Base-by-base conservation (phyloP, 495 filamentous ascomycete species). In the Umbilicaria muhlenbergii region DNA sequence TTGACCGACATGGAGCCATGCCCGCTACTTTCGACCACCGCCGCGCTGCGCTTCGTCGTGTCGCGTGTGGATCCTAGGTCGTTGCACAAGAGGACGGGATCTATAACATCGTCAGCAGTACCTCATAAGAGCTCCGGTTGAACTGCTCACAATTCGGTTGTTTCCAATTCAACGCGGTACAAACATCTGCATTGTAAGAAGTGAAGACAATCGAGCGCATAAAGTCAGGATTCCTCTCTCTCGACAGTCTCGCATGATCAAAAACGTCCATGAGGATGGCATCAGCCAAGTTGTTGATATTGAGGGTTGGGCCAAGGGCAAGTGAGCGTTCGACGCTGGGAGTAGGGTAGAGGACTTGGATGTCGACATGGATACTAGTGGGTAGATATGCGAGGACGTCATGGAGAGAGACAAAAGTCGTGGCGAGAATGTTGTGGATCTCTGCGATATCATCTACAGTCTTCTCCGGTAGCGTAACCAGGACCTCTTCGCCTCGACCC, bases 141-240 rank as follows among this genome's bases (percentile, higher is more conserved):
- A 35, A n/a, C 24, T 11, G 61, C 75, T 65, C 60, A 85, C 81
- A 98, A 51, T 96, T 98, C 11, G 91, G 91, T 58, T 98, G 91
- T 61, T 98, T 98, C 92, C 92, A 98, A 58, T 96, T 96, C 41
- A 98, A 54, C 3, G 88, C 86, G 32, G 83, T 87, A 59, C 91
- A 98, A 24, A 96, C 74, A 51, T 80, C 81, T 11, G 81, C 66
- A 56, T 94, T 94, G 49, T 86, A 92, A 6, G 83, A 87, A 46
- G 83, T 88, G 58, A 96, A 94, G 17, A 96, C 84, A 35, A 98
- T 78, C 8, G 80, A 87, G 15, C 87, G 69, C 56, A 87, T 80
- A 16, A 75, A 72, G 49, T 80, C 74, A 2, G 78, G 76, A 21
- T 70, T 69, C 45, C 65, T 64, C 24, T 86, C 80, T 41, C 87